These are phyloP conservation scores for Colletotrichum sp. DNA, from an alignment of 2,329 filamentous ascomycete species.

Conservation along the genomic window DNA sequence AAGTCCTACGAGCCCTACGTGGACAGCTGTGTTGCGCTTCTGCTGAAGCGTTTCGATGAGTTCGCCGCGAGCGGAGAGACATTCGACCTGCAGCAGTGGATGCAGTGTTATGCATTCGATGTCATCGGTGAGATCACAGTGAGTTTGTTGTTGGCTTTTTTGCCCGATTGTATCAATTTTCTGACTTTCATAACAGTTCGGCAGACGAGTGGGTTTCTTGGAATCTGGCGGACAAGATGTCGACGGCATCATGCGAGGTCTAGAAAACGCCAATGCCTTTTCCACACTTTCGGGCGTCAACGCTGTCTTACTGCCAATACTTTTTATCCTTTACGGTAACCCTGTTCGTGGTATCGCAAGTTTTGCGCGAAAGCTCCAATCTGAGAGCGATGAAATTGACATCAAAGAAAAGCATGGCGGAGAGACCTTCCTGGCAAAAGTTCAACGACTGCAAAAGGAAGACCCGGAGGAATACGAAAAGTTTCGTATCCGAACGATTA, in stretches of 20 bases:
- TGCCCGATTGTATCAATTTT: background rate
- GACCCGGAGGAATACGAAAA: background rate
- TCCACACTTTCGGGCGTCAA: background rate
- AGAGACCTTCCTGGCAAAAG: background rate
- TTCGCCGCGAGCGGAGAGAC: background rate
- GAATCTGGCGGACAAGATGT: background rate
- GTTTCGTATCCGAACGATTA: background rate
- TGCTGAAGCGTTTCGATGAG: background rate
- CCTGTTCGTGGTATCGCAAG: background rate
- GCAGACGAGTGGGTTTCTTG: background rate
- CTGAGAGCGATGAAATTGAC: background rate
- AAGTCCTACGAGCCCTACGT: background rate
- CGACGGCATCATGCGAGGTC: background rate
- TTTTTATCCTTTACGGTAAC: background rate
- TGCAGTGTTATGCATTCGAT: background rate
- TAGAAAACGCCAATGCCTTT: background rate
- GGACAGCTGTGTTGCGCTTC: background rate
- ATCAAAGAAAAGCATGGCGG: background rate
- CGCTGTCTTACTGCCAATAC: background rate
- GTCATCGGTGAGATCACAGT: background rate
- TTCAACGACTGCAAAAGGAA: background rate
- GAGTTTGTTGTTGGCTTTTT: background rate
- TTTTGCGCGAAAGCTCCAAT: background rate
- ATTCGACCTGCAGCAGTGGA: background rate
- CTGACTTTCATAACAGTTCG: background rate